Conservation (phyloP, 805 yeast species). For the Kluyveromyces nonfermentans region DNA sequence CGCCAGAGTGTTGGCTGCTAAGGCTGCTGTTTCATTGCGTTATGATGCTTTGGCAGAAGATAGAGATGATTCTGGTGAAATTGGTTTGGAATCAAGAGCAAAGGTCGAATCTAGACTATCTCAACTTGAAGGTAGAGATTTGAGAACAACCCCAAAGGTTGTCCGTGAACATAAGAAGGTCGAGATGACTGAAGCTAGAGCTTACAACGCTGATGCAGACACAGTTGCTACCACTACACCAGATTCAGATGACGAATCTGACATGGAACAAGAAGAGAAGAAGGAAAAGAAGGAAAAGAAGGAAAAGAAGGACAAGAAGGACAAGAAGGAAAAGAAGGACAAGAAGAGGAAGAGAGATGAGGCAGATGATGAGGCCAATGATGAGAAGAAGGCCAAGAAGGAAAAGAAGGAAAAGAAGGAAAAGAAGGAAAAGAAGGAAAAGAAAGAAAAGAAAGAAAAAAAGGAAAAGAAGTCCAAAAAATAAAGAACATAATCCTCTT, state of each 20-base stretch:
- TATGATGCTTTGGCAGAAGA: slow-evolving; percentile 96
- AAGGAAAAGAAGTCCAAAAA: slow-evolving; percentile 30
- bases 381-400: slow-evolving; percentile 28
- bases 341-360: slow-evolving; percentile 17
- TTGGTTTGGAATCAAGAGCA: slow-evolving; percentile 84
- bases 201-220: slow-evolving; percentile 95
- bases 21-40: slow-evolving; percentile 94
- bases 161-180: slow-evolving; percentile 79
- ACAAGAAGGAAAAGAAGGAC: slow-evolving; percentile 30
- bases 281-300: slow-evolving; percentile 30
- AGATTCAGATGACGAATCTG: slow-evolving; percentile 29
- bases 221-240: slow-evolving; percentile 39
- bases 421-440: slow-evolving; percentile 30
- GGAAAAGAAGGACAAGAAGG: slow-evolving; percentile 28
- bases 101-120: slow-evolving; percentile 93
- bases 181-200: slow-evolving; percentile 72
- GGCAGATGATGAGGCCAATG: slow-evolving; percentile 27
- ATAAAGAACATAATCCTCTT: slow-evolving; percentile 17
- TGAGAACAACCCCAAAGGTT: slow-evolving; percentile 80
- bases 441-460: slow-evolving; percentile 23
- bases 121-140: slow-evolving; percentile 92
- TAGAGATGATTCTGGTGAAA: slow-evolving; percentile 89
- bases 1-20: slow-evolving; percentile 97
- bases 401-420: slow-evolving; percentile 23
- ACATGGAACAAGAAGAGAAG: slow-evolving; percentile 32